Evolutionary conservation across 495 filamentous ascomycete genomes (phyloP).

Genomic region (Talaromyces wortmannii): DNA sequence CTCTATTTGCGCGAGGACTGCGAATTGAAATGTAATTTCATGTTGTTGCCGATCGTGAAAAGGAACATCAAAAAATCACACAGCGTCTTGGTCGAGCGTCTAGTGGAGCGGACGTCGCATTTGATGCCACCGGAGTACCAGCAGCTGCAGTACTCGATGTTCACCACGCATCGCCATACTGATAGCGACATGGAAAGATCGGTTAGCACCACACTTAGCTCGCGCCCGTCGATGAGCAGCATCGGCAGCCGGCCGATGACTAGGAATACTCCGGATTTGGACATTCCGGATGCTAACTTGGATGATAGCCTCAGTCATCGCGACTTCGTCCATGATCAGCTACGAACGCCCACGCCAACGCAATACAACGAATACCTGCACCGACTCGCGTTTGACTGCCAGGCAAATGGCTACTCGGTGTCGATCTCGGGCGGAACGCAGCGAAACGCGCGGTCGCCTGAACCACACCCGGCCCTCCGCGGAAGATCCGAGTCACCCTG

Average conservation of each 20-base stretch:
- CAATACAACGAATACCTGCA: background rate
- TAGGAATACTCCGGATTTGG: background rate
- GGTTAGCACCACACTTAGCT: background rate
- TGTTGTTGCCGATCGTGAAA: constrained; percentile 67
- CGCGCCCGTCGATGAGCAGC: background rate
- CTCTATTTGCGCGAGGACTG: constrained; percentile 74
- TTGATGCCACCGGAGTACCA: background rate
- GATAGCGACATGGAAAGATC: background rate
- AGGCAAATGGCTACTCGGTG: constrained; percentile 1
- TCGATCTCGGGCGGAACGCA: background rate
- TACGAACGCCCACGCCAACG: background rate
- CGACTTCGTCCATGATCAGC: background rate
- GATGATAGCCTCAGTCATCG: background rate
- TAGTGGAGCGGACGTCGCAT: constrained; percentile 49
- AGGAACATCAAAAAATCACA: constrained; percentile 68
- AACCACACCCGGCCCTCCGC: background rate
- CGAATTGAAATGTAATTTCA: constrained; percentile 67
- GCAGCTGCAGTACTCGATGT: background rate
- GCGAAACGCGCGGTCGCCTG: background rate
- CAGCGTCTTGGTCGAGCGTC: constrained; percentile 53
- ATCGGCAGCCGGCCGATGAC: background rate
- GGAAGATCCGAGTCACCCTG: background rate
- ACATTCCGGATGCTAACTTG: background rate
- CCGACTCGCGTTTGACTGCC: background rate
- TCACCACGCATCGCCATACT: background rate